Base-by-base conservation (phyloP, 768 basidiomycete species). In the Rhizopogon sp. region DNA sequence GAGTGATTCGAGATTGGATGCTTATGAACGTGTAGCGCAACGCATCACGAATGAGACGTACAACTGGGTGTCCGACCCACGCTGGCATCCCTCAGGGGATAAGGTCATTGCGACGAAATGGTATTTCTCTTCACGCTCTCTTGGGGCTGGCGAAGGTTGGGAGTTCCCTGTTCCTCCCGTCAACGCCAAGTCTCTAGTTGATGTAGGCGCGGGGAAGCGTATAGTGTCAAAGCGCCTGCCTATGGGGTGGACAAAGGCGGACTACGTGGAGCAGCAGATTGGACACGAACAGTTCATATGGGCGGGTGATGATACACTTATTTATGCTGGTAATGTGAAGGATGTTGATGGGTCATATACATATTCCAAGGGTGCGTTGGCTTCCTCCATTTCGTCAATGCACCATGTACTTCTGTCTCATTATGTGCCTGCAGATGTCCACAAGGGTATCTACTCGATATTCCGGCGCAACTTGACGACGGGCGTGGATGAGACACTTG, bases 71-170 rank as follows among this genome's bases (percentile, higher is more conserved):
- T 80, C 81, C 28, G 87, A 88, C 54, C 76, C 85, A 5, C 80
- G 84, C 43, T 88, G 86, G 74, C 85, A 90, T 62, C 83, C 86
- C 3, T 81, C 80, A 9, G 84, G 84, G 1, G 60, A 67, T 31
- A 82, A 76, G 59, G 67, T 89, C 16, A 70, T 89, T 52, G 85
- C 87, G n/a, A 88, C 87, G 10, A 89, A 89, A 64, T 87, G 87
- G 87, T 88, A 87, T 58, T 87, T 82, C 25, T 82, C 81, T 5
- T 58, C 50, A 3, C 80, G 87, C 6, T 84, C 82, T 49, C 72
- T 88, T 33, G 85, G 84, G 37, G 86, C 85, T 1, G 86, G 85
- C 2, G 88, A 89, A 73, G 84, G 81, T 41, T 89, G 87, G 88
- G 77, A 82, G 63, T 89, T 84, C 56, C 45, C 67, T 6, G 74